A percentile compares a stretch with the other conserved stretches of the same genome.
Evolutionary conservation across 345 rosid species (phyloP).

Genomic region (Pistacia integerrima): DNA sequence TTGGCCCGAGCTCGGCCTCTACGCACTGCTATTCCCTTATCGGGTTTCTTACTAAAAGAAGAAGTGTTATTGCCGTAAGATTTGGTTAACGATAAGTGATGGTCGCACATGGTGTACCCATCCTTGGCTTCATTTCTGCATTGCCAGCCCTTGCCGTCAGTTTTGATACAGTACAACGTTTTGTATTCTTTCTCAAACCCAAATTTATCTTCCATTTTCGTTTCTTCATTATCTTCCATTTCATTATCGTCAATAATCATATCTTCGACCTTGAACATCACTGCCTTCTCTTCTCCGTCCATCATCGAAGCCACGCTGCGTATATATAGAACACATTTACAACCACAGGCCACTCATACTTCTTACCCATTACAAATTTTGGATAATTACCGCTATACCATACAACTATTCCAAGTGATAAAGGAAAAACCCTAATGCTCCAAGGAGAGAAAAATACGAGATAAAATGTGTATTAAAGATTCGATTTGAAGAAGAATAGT

Average conservation of each 20-base stretch:
- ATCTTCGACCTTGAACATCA: conserved; percentile 30
- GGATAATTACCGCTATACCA: conserved; percentile 31
- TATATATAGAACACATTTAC: conserved; percentile 22
- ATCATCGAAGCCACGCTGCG: conserved; percentile 52
- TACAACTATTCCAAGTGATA: conserved; percentile 21
- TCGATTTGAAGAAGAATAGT: conserved; percentile 24
- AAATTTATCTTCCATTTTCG: conserved; percentile 18
- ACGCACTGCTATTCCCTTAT: conserved; percentile 21
- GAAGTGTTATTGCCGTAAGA: conserved; percentile 26
- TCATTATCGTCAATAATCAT: conserved; percentile 40
- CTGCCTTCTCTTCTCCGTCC: conserved; percentile 30
- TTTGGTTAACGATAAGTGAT: conserved; percentile 31
- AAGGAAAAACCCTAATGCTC: conserved; percentile 55
- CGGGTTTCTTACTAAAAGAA: conserved; percentile 14
- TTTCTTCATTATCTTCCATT: conserved; percentile 5
- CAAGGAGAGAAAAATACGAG: conserved; percentile 22
- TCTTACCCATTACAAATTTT: conserved; percentile 30
- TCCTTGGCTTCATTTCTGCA: conserved; percentile 27
- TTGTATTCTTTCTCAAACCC: conserved; percentile 17
- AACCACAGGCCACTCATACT: conserved; percentile 21
- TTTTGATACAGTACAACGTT: conserved; percentile 26
- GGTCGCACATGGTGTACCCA: conserved; percentile 29
- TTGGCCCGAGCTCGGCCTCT: conserved; percentile 49
- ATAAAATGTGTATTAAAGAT: conserved; percentile 17
- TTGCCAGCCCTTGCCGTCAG: conserved; percentile 36